phyloP scores from a whole-genome alignment of 805 yeast genomes.

The Schizosaccharomyces japonicus region DNA sequence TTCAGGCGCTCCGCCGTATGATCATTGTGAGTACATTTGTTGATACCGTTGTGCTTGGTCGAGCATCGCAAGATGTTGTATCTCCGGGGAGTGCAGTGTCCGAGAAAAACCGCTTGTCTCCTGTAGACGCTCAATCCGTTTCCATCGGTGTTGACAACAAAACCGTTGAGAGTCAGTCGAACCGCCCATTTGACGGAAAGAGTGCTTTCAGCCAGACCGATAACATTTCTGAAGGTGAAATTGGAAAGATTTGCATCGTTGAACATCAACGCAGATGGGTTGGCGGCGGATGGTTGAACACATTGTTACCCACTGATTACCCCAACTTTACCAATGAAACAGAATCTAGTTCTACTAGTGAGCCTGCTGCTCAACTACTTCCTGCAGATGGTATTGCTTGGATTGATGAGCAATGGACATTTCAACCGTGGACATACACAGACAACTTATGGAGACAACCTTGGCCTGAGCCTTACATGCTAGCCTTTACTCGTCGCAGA shows the following conservation, averaged over 20 bases:
- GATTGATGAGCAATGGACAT: neutral
- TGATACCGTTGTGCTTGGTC: neutral
- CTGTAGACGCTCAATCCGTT: no score
- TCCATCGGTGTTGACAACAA: no score
- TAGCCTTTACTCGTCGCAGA: neutral
- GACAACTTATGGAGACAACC: neutral
- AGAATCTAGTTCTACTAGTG: neutral
- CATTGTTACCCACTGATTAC: neutral
- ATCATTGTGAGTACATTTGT: neutral
- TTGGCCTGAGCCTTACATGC: neutral
- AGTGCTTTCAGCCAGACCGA: no score
- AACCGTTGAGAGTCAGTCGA: neutral
- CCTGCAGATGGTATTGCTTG: neutral
- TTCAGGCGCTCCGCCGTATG: neutral
- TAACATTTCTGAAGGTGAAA: no score
- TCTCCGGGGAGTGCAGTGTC: no score
- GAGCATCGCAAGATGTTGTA: no score
- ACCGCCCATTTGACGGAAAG: neutral
- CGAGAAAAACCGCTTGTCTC: no score
- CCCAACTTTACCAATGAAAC: neutral
- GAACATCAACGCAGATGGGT: conserved; percentile 1
- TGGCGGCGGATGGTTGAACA: conserved; percentile 1
- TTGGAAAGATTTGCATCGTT: no score
- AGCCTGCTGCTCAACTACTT: neutral
- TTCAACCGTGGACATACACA: neutral